These are phyloP conservation scores for Colletotrichum neosansevieriae DNA, from an alignment of 2,329 filamentous ascomycete genomes.

Conservation along the genomic window DNA sequence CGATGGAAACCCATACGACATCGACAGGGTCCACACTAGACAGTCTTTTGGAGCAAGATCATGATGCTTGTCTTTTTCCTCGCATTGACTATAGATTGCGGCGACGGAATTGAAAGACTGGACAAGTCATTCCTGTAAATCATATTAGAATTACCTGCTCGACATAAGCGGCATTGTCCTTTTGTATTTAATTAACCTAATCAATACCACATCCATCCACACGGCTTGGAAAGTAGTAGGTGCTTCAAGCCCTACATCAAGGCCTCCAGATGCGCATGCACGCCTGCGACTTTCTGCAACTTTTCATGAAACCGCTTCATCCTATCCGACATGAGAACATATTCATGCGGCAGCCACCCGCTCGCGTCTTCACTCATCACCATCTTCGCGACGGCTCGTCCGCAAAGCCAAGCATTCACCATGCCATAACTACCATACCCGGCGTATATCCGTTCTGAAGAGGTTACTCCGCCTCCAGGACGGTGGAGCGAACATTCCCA, in stretches of 20 bases:
- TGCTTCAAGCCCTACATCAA: no score
- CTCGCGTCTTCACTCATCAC: slow-evolving; percentile 52
- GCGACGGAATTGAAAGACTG: no score
- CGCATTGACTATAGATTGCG: no score
- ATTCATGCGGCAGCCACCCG: background rate
- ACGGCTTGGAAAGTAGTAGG: no score
- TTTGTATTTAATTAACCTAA: no score
- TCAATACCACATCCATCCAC: no score
- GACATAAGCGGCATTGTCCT: no score
- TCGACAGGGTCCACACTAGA: slow-evolving; percentile 11
- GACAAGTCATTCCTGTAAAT: no score
- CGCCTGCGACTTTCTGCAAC: background rate
- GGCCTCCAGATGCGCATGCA: background rate
- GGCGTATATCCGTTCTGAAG: slow-evolving; percentile 65
- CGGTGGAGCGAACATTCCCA: slow-evolving; percentile 1
- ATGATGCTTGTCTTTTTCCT: no score
- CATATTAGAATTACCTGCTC: no score
- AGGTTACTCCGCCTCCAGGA: background rate
- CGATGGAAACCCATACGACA: slow-evolving; percentile 12
- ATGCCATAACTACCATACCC: slow-evolving; percentile 76
- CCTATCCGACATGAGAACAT: background rate
- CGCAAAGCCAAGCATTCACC: slow-evolving; percentile 71
- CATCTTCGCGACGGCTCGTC: slow-evolving; percentile 68
- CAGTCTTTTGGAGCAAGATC: background rate
- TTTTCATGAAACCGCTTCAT: background rate